Conservation (phyloP, 1,284 basidiomycete genomes). For the Ganoderma leucocontextum region DNA sequence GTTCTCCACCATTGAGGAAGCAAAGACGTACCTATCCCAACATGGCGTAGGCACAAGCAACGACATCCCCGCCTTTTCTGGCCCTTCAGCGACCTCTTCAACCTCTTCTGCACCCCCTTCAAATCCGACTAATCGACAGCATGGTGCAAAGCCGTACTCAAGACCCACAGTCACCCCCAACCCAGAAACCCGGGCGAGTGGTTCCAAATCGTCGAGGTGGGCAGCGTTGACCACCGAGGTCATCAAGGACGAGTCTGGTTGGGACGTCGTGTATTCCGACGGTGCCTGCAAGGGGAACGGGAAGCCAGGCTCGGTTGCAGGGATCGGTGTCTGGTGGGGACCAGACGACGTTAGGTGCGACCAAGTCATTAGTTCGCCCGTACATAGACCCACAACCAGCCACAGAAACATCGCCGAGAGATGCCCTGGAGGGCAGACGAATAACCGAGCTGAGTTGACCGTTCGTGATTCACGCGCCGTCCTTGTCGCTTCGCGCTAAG, state of each 20-base stretch:
- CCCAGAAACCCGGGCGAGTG: background rate
- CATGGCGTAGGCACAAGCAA: conserved; percentile 13
- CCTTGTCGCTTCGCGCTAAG: background rate
- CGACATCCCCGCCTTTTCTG: too few species aligned
- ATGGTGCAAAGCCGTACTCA: conserved; percentile 18
- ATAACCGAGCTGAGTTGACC: conserved; percentile 88
- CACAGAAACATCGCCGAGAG: conserved; percentile 78
- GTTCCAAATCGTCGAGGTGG: conserved; percentile 22
- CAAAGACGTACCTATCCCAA: conserved; percentile 46
- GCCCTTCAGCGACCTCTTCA: conserved; percentile 9
- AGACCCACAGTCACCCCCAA: background rate
- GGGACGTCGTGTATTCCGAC: conserved; percentile 77
- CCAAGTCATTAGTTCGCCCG: background rate
- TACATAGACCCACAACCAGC: background rate
- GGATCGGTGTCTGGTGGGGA: conserved; percentile 84
- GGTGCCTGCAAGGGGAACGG: conserved; percentile 87
- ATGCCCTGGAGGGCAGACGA: conserved; percentile 86
- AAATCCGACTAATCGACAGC: background rate
- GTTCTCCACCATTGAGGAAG: conserved; percentile 60
- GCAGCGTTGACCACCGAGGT: conserved; percentile 22
- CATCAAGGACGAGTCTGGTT: conserved; percentile 38
- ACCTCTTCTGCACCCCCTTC: background rate
- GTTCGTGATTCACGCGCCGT: conserved; percentile 50
- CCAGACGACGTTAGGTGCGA: conserved; percentile 63
- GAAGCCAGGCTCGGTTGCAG: conserved; percentile 61